Percentiles rank a stretch among this genome's conserved stretches.
phyloP scores from a whole-genome alignment of 148 eudicot species.

The Cornus florida region DNA sequence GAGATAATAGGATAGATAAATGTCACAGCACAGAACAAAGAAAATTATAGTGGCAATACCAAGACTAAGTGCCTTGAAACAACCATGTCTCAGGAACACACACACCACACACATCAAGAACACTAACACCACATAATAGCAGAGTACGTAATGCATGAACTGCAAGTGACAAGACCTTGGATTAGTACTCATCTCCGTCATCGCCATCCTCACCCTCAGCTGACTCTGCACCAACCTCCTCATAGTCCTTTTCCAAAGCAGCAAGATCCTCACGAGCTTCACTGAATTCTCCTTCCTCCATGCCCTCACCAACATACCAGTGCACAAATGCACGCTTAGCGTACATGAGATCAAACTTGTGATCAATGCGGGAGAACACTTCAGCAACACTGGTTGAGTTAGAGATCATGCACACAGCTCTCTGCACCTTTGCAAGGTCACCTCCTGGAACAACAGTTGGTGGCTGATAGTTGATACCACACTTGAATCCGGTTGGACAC shows the following conservation, averaged over 20 bases:
- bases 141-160: neutral
- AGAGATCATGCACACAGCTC: conserved; percentile 51
- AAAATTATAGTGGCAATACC: neutral
- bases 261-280: conserved; percentile 51
- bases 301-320: conserved; percentile 55
- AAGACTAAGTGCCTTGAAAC: neutral
- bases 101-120: neutral
- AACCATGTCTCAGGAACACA: neutral
- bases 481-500: conserved; percentile 52
- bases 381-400: conserved; percentile 49
- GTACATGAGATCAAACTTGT: conserved; percentile 49
- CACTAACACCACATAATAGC: neutral
- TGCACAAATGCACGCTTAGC: conserved; percentile 48
- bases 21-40: too few species aligned
- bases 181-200: conserved; percentile 39
- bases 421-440: conserved; percentile 47
- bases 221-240: conserved; percentile 43
- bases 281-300: conserved; percentile 56
- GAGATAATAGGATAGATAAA: too few species aligned
- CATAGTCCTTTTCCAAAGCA: conserved; percentile 45
- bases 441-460: conserved; percentile 49
- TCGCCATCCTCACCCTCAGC: conserved; percentile 35
- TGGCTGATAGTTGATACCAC: conserved; percentile 47
- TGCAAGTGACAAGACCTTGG: neutral
- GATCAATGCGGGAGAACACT: conserved; percentile 44